Conservation (phyloP, 768 basidiomycete genomes). For the Phanerodontia chrysosporium region DNA sequence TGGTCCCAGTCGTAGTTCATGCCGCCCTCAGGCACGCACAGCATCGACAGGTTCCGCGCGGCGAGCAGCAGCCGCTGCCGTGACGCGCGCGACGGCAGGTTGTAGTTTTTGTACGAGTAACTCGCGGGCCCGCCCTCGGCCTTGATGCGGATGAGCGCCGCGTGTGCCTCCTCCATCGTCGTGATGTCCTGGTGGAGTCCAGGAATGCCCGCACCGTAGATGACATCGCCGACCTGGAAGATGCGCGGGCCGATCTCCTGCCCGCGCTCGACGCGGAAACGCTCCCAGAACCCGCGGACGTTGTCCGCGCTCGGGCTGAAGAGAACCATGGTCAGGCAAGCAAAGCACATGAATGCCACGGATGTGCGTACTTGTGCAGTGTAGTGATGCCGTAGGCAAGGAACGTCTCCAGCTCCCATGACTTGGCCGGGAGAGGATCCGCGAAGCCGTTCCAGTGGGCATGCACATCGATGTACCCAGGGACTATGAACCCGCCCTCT, state of each 20-base stretch:
- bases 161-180: conserved; percentile 55
- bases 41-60: conserved; percentile 60
- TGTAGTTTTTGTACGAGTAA: conserved; percentile 79
- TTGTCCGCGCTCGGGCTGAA: conserved; percentile 60
- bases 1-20: conserved; percentile 80
- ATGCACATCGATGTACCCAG: conserved; percentile 75
- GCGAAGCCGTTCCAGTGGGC: conserved; percentile 65
- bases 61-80: conserved; percentile 61
- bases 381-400: conserved; percentile 75
- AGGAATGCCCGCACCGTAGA: conserved; percentile 49
- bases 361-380: conserved; percentile 59
- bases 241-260: conserved; percentile 67
- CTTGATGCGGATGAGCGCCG: conserved; percentile 65
- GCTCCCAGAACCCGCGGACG: conserved; percentile 60
- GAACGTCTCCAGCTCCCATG: conserved; percentile 75
- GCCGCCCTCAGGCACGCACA: conserved; percentile 73
- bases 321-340: not conserved
- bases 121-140: conserved; percentile 66
- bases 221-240: conserved; percentile 62
- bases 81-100: conserved; percentile 63
- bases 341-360: not conserved
- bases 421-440: conserved; percentile 53
- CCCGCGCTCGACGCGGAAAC: conserved; percentile 65
- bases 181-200: conserved; percentile 59
- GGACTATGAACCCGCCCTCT: conserved; percentile 59